Conservation (phyloP, 352 stramenopile species). For the Thalassiosira mediterranea region DNA sequence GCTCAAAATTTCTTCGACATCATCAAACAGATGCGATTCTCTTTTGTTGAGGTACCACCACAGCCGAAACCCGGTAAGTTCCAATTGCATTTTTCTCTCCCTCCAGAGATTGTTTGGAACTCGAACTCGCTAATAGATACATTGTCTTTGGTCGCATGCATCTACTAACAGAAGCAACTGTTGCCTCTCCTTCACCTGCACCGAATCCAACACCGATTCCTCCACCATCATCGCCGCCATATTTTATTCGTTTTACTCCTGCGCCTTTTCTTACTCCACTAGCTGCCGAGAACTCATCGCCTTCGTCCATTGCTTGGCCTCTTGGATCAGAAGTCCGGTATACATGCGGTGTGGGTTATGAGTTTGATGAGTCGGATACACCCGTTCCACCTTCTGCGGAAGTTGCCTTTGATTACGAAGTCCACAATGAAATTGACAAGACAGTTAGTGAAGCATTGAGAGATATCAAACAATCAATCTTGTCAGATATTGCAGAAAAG, state of each 20-base stretch:
- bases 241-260: not conserved
- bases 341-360: not conserved
- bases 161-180: not conserved
- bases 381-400: slow-evolving; percentile 18
- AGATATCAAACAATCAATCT: slow-evolving; percentile 47
- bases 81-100: not conserved
- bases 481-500: slow-evolving; percentile 37
- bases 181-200: not conserved
- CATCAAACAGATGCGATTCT: slow-evolving; percentile 42
- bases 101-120: not conserved
- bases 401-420: slow-evolving; percentile 51
- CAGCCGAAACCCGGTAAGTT: slow-evolving; percentile 3
- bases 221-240: not conserved
- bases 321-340: not conserved
- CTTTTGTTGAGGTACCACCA: slow-evolving; percentile 33
- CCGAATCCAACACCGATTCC: slow-evolving; percentile 1
- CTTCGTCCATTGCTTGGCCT: not conserved
- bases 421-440: slow-evolving; percentile 44
- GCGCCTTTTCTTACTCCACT: not conserved
- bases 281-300: slow-evolving; percentile 1
- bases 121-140: slow-evolving; percentile 7
- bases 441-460: slow-evolving; percentile 37
- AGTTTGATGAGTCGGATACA: slow-evolving; percentile 9
- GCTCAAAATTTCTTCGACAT: slow-evolving; percentile 49
- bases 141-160: too few relatives aligned